phyloP scores from a whole-genome alignment of 352 stramenopile genomes.

The Thraustotheca clavata region DNA sequence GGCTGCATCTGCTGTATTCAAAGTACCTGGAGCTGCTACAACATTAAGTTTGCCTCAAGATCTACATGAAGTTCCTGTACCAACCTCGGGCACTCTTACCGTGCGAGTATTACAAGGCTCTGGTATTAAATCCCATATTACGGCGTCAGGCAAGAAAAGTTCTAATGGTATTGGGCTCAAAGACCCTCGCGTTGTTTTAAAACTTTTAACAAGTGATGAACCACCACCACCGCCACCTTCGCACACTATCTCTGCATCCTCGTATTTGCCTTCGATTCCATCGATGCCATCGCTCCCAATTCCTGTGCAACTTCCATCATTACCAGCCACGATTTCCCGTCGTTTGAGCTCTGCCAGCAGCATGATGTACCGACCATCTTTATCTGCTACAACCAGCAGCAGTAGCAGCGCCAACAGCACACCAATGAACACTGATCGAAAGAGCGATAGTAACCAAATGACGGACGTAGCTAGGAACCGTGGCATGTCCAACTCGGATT shows the following conservation, averaged over 20 bases:
- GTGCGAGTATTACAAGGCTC: slow-evolving; percentile 78
- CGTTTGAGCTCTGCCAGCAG: slow-evolving; percentile 24
- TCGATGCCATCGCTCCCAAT: too few species aligned
- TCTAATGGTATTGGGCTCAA: slow-evolving; percentile 30
- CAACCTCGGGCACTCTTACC: slow-evolving; percentile 51
- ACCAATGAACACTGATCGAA: neutral
- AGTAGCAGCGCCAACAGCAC: neutral
- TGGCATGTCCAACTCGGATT: slow-evolving; percentile 1
- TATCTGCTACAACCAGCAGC: neutral
- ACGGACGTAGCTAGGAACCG: slow-evolving; percentile 17
- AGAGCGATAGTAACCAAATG: neutral
- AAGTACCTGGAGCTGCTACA: slow-evolving; percentile 71
- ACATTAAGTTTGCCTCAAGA: slow-evolving; percentile 83
- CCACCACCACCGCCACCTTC: slow-evolving; percentile 29
- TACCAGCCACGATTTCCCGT: neutral
- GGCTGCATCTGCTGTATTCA: slow-evolving; percentile 77
- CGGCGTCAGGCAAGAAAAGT: slow-evolving; percentile 44
- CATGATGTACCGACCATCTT: neutral
- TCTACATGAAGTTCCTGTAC: slow-evolving; percentile 80
- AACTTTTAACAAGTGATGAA: slow-evolving; percentile 56
- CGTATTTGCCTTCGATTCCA: slow-evolving; percentile 29
- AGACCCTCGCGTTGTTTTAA: slow-evolving; percentile 46
- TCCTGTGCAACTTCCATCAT: slow-evolving; percentile 39
- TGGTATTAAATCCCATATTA: slow-evolving; percentile 53
- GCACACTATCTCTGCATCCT: slow-evolving; percentile 22